phyloP scores from a whole-genome alignment of 2,329 filamentous ascomycete genomes.

The Rachicladosporium sp. region DNA sequence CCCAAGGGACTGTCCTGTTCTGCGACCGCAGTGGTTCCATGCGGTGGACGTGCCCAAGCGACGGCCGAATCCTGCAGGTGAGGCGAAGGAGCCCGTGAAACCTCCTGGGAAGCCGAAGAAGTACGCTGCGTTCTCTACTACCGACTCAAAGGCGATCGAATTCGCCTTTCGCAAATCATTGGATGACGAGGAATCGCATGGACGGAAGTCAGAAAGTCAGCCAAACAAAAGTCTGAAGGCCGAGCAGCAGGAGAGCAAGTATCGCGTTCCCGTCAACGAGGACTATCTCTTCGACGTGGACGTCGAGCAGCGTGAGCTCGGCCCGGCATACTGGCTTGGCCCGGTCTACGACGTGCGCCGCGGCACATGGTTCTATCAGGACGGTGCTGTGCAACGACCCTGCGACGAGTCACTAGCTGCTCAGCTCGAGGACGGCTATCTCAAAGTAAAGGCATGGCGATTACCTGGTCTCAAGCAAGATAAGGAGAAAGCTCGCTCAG shows the following conservation, averaged over 20 bases:
- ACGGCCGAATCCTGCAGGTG: slow-evolving; percentile 49
- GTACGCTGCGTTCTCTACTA: slow-evolving; percentile 63
- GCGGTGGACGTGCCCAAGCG: slow-evolving; percentile 86
- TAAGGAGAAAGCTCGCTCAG: slow-evolving; percentile 24
- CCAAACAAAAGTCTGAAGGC: slow-evolving; percentile 13
- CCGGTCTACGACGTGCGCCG: slow-evolving; percentile 74
- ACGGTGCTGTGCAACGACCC: slow-evolving; percentile 63
- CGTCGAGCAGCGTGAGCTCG: slow-evolving; percentile 68
- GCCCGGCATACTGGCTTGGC: slow-evolving; percentile 82
- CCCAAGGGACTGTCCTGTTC: slow-evolving; percentile 67
- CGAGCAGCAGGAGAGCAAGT: slow-evolving; percentile 24
- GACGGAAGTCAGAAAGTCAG: slow-evolving; percentile 7
- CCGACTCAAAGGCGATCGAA: slow-evolving; percentile 74
- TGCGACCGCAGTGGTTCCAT: slow-evolving; percentile 83
- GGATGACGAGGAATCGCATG: slow-evolving; percentile 49
- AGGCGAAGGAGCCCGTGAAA: slow-evolving; percentile 44
- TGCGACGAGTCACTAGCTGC: slow-evolving; percentile 88
- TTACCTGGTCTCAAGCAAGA: slow-evolving; percentile 30
- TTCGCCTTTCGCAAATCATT: slow-evolving; percentile 64
- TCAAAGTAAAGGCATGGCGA: slow-evolving; percentile 77
- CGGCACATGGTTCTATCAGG: slow-evolving; percentile 88
- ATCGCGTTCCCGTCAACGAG: slow-evolving; percentile 75
- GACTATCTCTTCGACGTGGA: slow-evolving; percentile 92
- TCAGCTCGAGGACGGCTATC: slow-evolving; percentile 84
- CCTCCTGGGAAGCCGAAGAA: slow-evolving; percentile 63